Base-by-base conservation (phyloP, 768 basidiomycete species). In the Omphalotus guepiniiformis region DNA sequence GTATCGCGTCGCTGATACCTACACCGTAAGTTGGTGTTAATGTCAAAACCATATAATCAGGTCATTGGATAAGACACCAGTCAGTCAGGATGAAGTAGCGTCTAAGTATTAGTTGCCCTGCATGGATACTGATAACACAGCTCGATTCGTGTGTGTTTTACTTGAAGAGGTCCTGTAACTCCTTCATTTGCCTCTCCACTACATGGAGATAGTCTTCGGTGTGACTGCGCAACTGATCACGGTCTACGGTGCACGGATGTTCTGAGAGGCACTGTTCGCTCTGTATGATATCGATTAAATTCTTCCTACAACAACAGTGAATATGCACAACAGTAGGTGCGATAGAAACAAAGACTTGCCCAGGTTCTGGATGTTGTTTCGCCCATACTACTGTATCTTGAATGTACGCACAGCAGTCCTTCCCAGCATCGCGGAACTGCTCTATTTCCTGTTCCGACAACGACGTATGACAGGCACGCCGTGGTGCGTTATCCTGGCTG, bases 381-480 rank as follows among this genome's bases (percentile, higher is more conserved):
- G 59, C 60, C 58, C 60, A 13, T 55, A 43, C 18, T 58, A 48
- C 18, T 62, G 45, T 15, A 53, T 36, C 30, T 57, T 48, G n/a
- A 39, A 57, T 45, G 37, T 55, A 55, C 1, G 28, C 23, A 37
- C 57, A 56, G 39, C 51, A 56, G 11, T 51, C 28, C 13, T 52
- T 22, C 13, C 55, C 59, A 6, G 52, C 35, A 12, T 53, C 30
- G 23, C 55, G 39, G 22, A 66, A 39, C 12, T 44, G 30, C 15
- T 45, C 26, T 15, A 39, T 49, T 53, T 69, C 66, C 18, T 54
- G 36, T 7, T 49, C 23, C 2, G 62, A 56, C 26, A 69, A 60
- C 26, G 52, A 53, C 16, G 48, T 48, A 51, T 64, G 60, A 39
- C 68, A 65, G 16, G 60, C 55, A 12, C 55, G 58, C 19, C 60